phyloP scores from a whole-genome alignment of 1,284 basidiomycete species.

The Cryptococcus sp. region DNA sequence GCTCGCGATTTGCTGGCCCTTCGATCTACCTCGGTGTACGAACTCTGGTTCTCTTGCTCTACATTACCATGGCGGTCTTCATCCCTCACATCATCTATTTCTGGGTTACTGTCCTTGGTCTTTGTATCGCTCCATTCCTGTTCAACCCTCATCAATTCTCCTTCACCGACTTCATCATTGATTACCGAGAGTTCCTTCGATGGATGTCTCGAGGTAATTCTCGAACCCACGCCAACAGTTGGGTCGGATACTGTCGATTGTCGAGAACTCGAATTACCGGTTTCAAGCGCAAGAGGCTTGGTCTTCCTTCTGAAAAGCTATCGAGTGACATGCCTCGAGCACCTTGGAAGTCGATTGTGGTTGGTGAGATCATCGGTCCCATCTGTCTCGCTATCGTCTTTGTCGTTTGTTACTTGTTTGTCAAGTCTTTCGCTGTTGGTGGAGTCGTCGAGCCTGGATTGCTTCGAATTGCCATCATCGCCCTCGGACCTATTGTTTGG shows the following conservation, averaged over 20 bases:
- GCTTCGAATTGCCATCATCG: conserved; percentile 86
- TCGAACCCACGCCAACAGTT: conserved; percentile 90
- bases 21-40: conserved; percentile 94
- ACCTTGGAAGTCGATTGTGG: conserved; percentile 78
- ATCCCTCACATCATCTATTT: conserved; percentile 90
- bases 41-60: conserved; percentile 81
- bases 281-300: conserved; percentile 93
- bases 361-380: conserved; percentile 84
- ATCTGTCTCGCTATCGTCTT: conserved; percentile 76
- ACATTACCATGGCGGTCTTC: conserved; percentile 83
- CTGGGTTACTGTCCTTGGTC: conserved; percentile 82
- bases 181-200: conserved; percentile 91
- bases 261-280: conserved; percentile 94
- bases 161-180: conserved; percentile 89
- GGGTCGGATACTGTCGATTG: conserved; percentile 94
- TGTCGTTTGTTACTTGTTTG: conserved; percentile 77
- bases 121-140: conserved; percentile 87
- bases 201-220: conserved; percentile 99
- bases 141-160: conserved; percentile 98
- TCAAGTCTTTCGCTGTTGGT: conserved; percentile 59
- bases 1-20: conserved; percentile 89
- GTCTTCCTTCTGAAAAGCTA: conserved; percentile 89
- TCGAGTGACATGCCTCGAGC: conserved; percentile 88
- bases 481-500: conserved; percentile 91
- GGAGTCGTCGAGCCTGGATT: conserved; percentile 63